Conservation (phyloP, 129 eudicot species). For the Sambucus nigra region DNA sequence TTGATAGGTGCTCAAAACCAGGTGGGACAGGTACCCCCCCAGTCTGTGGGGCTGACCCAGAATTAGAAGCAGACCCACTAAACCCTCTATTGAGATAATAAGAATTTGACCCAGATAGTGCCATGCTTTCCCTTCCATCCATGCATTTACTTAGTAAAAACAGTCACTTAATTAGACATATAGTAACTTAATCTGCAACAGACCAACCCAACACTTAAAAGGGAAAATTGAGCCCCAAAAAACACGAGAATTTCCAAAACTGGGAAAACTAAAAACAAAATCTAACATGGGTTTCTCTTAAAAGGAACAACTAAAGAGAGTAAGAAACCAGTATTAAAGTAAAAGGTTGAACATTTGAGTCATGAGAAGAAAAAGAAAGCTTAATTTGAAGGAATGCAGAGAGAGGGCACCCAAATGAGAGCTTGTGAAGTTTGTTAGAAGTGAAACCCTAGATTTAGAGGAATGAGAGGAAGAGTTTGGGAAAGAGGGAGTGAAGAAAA, state of each 20-base stretch:
- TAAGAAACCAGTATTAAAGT: neutral
- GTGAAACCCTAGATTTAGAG: slow-evolving; percentile 57
- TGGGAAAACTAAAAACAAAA: slow-evolving; percentile 7
- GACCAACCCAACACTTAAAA: slow-evolving; percentile 11
- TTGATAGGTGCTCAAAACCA: slow-evolving; percentile 40
- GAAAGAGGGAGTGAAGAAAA: slow-evolving; percentile 41
- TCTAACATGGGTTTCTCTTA: slow-evolving; percentile 22
- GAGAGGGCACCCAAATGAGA: slow-evolving; percentile 2
- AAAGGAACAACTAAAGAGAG: slow-evolving; percentile 9
- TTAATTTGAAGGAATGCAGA: slow-evolving; percentile 16
- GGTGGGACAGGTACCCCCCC: slow-evolving; percentile 34
- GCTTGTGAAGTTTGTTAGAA: slow-evolving; percentile 5
- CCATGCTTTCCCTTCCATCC: slow-evolving; percentile 91
- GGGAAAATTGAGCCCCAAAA: neutral
- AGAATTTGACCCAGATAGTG: slow-evolving; percentile 48
- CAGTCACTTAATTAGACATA: neutral
- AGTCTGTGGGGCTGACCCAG: slow-evolving; percentile 31
- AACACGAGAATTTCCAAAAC: neutral
- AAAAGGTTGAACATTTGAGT: slow-evolving; percentile 19
- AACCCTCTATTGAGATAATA: slow-evolving; percentile 66
- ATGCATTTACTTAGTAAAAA: slow-evolving; percentile 55
- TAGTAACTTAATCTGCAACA: slow-evolving; percentile 24
- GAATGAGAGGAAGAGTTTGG: slow-evolving; percentile 21
- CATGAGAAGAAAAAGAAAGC: slow-evolving; percentile 4
- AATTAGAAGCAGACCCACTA: slow-evolving; percentile 26